Conservation (phyloP, 306 rosid species). For the Aeschynomene evenia region DNA sequence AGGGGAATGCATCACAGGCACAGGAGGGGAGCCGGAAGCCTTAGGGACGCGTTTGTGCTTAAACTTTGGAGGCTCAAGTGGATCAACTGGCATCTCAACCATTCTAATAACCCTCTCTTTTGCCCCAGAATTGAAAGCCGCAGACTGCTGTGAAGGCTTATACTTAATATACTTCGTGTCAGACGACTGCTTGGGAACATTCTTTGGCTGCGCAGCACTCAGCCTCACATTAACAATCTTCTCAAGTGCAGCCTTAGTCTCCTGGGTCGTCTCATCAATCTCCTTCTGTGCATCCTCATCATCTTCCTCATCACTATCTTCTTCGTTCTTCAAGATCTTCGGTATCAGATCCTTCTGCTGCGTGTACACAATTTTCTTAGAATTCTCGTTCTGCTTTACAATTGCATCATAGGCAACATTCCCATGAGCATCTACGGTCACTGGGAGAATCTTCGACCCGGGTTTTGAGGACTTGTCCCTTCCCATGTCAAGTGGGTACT, state of each 20-base stretch:
- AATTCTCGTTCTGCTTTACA: conserved; percentile 80
- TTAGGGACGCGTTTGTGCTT: conserved; percentile 91
- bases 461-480: conserved; percentile 57
- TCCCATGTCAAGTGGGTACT: conserved; percentile 91
- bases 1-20: conserved; percentile 91
- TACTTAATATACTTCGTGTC: conserved; percentile 82
- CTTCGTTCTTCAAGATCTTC: conserved; percentile 57
- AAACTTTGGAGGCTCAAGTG: conserved; percentile 90
- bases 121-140: conserved; percentile 84
- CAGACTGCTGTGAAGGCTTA: conserved; percentile 78
- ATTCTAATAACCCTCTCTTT: conserved; percentile 86
- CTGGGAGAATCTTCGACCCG: conserved; percentile 69
- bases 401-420: conserved; percentile 87
- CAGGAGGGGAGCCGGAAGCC: conserved; percentile 89
- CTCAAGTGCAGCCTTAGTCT: conserved; percentile 83
- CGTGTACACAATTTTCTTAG: conserved; percentile 72
- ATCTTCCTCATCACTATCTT: conserved; percentile 41
- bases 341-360: conserved; percentile 80
- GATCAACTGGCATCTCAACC: conserved; percentile 94
- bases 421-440: conserved; percentile 77
- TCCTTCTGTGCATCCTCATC: conserved; percentile 61
- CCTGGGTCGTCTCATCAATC: conserved; percentile 76
- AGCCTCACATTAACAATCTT: conserved; percentile 80
- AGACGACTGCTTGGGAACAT: conserved; percentile 67
- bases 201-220: conserved; percentile 84